These are phyloP conservation scores for Fagopyrum homotropicum DNA, from an alignment of 148 eudicot genomes.

Conservation along the genomic window DNA sequence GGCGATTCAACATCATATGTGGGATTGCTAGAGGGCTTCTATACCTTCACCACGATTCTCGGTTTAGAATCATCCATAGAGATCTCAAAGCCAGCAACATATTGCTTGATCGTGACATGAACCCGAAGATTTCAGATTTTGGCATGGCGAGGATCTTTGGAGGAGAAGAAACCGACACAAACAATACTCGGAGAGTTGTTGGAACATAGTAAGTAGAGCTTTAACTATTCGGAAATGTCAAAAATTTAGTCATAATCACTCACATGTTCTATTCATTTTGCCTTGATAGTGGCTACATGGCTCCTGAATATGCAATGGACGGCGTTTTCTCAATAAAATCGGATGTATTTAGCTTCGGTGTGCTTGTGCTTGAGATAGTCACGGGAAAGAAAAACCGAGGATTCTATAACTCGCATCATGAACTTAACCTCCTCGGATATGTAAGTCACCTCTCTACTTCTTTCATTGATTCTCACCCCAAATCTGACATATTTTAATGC, in stretches of 20 bases:
- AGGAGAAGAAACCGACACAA: conserved; percentile 8
- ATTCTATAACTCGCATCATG: conserved; percentile 13
- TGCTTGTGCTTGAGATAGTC: conserved; percentile 10
- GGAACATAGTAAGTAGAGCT: conserved; percentile 11
- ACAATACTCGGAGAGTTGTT: conserved; percentile 10
- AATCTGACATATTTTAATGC: background rate
- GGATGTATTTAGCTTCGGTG: conserved; percentile 16
- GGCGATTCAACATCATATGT: conserved; percentile 22
- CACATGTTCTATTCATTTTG: background rate
- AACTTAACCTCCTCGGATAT: conserved; percentile 12
- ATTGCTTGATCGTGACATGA: conserved; percentile 20
- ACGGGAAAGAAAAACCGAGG: conserved; percentile 13
- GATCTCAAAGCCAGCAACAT: conserved; percentile 27
- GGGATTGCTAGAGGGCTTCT: conserved; percentile 33
- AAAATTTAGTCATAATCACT: background rate
- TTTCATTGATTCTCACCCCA: background rate
- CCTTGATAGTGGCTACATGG: conserved; percentile 11
- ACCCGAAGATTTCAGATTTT: conserved; percentile 22
- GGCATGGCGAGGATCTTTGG: conserved; percentile 18
- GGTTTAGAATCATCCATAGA: conserved; percentile 29
- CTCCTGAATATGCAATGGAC: conserved; percentile 20
- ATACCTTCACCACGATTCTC: conserved; percentile 34
- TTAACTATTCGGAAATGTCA: background rate
- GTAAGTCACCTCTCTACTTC: background rate
- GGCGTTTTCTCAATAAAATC: conserved; percentile 16